Conservation (phyloP, 805 yeast species). For the Metschnikowia anglica region DNA sequence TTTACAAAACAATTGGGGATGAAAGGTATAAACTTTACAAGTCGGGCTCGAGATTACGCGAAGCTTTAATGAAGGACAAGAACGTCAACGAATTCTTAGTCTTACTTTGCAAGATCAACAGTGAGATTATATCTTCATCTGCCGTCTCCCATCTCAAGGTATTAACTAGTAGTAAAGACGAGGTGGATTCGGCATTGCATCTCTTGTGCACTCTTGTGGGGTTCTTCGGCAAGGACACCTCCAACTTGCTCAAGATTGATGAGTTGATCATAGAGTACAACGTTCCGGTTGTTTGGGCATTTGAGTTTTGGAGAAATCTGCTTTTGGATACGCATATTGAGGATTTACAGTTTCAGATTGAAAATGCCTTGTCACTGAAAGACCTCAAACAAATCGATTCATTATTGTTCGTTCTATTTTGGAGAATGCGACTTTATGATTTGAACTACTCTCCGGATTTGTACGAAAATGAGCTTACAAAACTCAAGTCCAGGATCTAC, state of each 20-base stretch:
- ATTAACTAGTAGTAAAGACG: conserved; percentile 70
- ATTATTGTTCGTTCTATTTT: conserved; percentile 47
- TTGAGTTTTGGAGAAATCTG: conserved; percentile 70
- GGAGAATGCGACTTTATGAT: conserved; percentile 74
- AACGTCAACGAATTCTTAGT: conserved; percentile 64
- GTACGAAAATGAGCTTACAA: conserved; percentile 50
- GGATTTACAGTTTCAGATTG: conserved; percentile 2
- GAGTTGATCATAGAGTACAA: conserved; percentile 43
- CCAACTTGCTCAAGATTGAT: conserved; percentile 39
- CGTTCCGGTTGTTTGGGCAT: conserved; percentile 62
- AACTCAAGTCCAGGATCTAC: conserved; percentile 35
- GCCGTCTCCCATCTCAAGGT: conserved; percentile 60
- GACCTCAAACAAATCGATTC: conserved; percentile 21
- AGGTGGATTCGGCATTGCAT: conserved; percentile 62
- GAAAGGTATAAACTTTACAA: conserved; percentile 46
- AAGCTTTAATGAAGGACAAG: conserved; percentile 42
- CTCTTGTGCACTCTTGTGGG: conserved; percentile 59
- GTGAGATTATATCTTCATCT: conserved; percentile 33
- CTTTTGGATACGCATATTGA: conserved; percentile 29
- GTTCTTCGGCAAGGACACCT: conserved; percentile 43
- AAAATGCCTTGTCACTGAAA: conserved; percentile 11
- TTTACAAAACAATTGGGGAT: conserved; percentile 60
- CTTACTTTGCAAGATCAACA: conserved; percentile 52
- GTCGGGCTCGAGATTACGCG: conserved; percentile 53
- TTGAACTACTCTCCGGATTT: conserved; percentile 51